Evolutionary conservation across 1,284 basidiomycete genomes (phyloP).

Genomic region (Rhodofomes roseus): DNA sequence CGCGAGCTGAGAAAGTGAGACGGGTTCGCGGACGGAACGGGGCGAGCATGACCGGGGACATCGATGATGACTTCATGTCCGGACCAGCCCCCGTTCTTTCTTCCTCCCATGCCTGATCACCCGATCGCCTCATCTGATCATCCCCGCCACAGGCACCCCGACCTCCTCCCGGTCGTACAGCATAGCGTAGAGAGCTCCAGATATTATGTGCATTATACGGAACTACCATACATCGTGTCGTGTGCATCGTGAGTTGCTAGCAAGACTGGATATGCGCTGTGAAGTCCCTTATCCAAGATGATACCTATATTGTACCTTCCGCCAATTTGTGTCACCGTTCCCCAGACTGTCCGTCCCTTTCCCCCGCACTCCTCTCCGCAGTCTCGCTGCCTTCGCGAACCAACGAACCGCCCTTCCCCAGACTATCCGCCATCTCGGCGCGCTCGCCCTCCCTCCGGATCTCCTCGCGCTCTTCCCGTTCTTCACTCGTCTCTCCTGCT

Average conservation of each 20-base stretch:
- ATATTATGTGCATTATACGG: slow-evolving; percentile 1
- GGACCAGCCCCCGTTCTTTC: background rate
- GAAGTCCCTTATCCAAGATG: background rate
- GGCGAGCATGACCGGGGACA: background rate
- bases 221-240: background rate
- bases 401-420: slow-evolving; percentile 19
- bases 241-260: background rate
- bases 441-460: slow-evolving; percentile 24
- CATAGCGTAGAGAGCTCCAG: background rate
- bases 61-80: slow-evolving; percentile 9
- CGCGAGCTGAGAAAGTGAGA: slow-evolving; percentile 1
- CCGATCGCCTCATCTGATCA: slow-evolving; percentile 8
- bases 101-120: slow-evolving; percentile 2
- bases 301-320: background rate
- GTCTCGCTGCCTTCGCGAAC: background rate
- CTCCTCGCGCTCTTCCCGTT: slow-evolving; percentile 20
- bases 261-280: background rate
- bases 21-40: background rate
- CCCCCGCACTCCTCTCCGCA: background rate
- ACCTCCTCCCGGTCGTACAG: background rate
- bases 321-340: background rate
- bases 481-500: background rate
- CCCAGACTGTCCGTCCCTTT: background rate
- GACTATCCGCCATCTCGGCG: slow-evolving; percentile 29
- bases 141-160: background rate